A percentile compares a stretch with the other conserved stretches of the same genome.
Evolutionary conservation across 306 rosid genomes (phyloP).

Genomic region (Lagenaria siceraria): DNA sequence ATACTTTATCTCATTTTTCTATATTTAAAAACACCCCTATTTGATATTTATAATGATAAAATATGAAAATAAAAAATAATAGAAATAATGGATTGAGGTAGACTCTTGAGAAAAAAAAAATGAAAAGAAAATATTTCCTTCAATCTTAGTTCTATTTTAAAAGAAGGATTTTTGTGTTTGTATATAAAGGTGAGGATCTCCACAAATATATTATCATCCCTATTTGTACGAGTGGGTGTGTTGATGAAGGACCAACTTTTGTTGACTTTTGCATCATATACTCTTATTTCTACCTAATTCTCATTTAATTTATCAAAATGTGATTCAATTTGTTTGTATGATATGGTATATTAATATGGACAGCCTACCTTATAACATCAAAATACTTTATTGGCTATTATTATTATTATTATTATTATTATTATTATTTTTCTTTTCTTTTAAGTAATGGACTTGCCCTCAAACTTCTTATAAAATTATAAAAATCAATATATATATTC

Average conservation of each 20-base stretch:
- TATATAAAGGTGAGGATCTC: neutral
- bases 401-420: neutral
- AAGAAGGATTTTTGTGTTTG: neutral
- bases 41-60: no score
- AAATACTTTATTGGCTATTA: neutral
- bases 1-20: no score
- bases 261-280: neutral
- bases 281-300: neutral
- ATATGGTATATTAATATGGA: neutral
- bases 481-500: neutral
- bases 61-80: no score
- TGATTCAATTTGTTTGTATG: neutral
- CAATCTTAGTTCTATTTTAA: neutral
- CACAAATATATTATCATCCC: neutral
- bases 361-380: neutral
- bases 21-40: no score
- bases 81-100: no score
- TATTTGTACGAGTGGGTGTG: neutral
- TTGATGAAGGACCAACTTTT: neutral
- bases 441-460: neutral
- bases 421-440: neutral
- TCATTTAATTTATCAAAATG: conserved; percentile 1
- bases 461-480: neutral
- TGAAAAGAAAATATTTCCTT: neutral
- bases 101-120: no score